phyloP scores from a whole-genome alignment of 805 yeast genomes.

The Suhomyces pyralidae region DNA sequence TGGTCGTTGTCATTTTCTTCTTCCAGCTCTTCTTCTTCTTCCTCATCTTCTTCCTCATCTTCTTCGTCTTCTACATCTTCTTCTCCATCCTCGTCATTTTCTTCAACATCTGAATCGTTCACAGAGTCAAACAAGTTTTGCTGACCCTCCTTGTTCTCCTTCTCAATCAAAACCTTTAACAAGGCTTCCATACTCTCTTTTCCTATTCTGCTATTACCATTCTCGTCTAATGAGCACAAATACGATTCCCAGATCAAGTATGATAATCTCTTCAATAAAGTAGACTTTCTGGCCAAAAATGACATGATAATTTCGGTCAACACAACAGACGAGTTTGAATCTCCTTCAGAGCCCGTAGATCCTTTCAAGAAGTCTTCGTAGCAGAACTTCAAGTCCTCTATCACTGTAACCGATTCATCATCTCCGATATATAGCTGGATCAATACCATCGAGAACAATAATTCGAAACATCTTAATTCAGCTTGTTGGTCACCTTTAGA shows the following conservation, averaged over 20 bases:
- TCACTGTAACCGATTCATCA: constrained; percentile 68
- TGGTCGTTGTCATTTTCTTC: constrained; percentile 15
- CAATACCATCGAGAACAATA: constrained; percentile 71
- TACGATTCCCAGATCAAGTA: constrained; percentile 40
- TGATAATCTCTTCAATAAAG: constrained; percentile 36
- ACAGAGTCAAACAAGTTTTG: constrained; percentile 67
- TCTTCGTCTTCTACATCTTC: constrained; percentile 27
- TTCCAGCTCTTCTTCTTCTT: constrained; percentile 17
- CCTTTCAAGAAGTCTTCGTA: constrained; percentile 44
- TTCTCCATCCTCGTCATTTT: constrained; percentile 23
- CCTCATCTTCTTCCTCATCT: constrained; percentile 22
- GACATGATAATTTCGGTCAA: constrained; percentile 44
- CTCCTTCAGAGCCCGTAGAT: constrained; percentile 31
- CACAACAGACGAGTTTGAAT: constrained; percentile 27
- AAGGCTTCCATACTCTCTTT: constrained; percentile 35
- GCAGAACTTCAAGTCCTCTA: constrained; percentile 68
- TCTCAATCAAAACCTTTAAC: constrained; percentile 43
- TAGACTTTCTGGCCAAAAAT: constrained; percentile 42
- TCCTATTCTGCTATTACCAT: constrained; percentile 24
- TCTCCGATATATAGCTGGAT: constrained; percentile 77
- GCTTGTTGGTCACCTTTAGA: constrained; percentile 28
- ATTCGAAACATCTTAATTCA: constrained; percentile 64
- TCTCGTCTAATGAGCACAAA: constrained; percentile 28
- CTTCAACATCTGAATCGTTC: constrained; percentile 26
- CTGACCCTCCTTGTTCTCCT: constrained; percentile 83